A percentile compares a stretch with the other conserved stretches of the same genome.
Evolutionary conservation across 768 basidiomycete species (phyloP).

Genomic region (Symmetrospora coprosmae): DNA sequence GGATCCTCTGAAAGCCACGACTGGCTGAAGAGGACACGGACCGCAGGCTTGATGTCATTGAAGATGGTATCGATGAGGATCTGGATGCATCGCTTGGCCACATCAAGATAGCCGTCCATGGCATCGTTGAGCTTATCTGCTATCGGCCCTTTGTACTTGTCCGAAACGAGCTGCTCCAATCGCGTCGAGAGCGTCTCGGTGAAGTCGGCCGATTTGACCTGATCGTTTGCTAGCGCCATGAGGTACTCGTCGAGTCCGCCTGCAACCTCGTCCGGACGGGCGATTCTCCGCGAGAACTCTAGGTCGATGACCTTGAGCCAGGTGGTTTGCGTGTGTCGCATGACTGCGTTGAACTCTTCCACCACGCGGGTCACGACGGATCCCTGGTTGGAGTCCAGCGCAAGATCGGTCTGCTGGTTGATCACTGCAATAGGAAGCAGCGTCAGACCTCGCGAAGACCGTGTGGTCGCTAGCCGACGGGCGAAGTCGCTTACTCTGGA

Average conservation of each 20-base stretch:
- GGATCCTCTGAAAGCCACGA: conserved; percentile 74
- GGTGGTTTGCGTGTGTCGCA: conserved; percentile 71
- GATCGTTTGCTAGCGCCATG: conserved; percentile 93
- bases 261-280: conserved; percentile 58
- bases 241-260: conserved; percentile 88
- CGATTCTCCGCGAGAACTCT: conserved; percentile 68
- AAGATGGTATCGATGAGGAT: conserved; percentile 86
- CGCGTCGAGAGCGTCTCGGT: conserved; percentile 71
- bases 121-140: conserved; percentile 81
- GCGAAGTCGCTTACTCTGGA: conserved; percentile 48
- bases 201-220: conserved; percentile 88
- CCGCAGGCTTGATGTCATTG: conserved; percentile 80
- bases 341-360: conserved; percentile 71
- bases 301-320: conserved; percentile 71
- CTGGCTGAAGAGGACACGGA: conserved; percentile 58
- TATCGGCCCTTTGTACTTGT: conserved; percentile 73
- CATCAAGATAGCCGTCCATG: conserved; percentile 94
- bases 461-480: no score
- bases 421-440: conserved; percentile 3
- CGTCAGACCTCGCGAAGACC: no score
- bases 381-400: conserved; percentile 88
- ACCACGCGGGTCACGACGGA: conserved; percentile 81
- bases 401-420: conserved; percentile 63
- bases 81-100: conserved; percentile 92
- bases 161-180: conserved; percentile 77